Evolutionary conservation across 257 asterid genomes (phyloP).

Genomic region (Capsicum pubescens): DNA sequence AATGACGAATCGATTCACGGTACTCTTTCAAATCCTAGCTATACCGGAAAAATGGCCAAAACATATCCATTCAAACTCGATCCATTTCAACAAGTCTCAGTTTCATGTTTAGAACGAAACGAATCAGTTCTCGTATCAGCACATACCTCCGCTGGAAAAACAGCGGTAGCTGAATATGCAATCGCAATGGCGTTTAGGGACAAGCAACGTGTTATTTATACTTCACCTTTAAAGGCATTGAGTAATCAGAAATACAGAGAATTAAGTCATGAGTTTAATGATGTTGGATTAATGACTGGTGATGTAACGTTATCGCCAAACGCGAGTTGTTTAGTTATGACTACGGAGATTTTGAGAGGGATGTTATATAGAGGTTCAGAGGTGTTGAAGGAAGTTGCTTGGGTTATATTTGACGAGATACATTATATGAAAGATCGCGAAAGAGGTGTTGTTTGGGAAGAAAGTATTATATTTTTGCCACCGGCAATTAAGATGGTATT

Average conservation of each 20-base stretch:
- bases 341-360: constrained; percentile 92
- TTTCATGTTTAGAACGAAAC: constrained; percentile 86
- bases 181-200: constrained; percentile 95
- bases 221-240: constrained; percentile 92
- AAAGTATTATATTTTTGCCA: constrained; percentile 95
- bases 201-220: constrained; percentile 88
- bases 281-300: constrained; percentile 97
- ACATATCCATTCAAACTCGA: constrained; percentile 78
- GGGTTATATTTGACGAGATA: constrained; percentile 99
- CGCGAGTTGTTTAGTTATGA: constrained; percentile 98
- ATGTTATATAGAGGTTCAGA: constrained; percentile 99
- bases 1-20: constrained; percentile 76
- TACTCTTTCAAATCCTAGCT: constrained; percentile 77
- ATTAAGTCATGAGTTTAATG: constrained; percentile 86
- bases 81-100: constrained; percentile 88
- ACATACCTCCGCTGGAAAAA: constrained; percentile 98
- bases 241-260: constrained; percentile 97
- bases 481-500: constrained; percentile 97
- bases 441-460: constrained; percentile 99
- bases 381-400: constrained; percentile 94
- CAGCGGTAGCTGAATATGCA: constrained; percentile 98
- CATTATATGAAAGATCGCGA: constrained; percentile 99
- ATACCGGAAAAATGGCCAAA: constrained; percentile 75
- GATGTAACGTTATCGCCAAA: constrained; percentile 92
- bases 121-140: constrained; percentile 94